Percentiles rank a stretch among this genome's conserved stretches.
These are phyloP conservation scores for Alopecurus myosuroides DNA, from an alignment of 176 grass and related monocot genomes.

Conservation along the genomic window DNA sequence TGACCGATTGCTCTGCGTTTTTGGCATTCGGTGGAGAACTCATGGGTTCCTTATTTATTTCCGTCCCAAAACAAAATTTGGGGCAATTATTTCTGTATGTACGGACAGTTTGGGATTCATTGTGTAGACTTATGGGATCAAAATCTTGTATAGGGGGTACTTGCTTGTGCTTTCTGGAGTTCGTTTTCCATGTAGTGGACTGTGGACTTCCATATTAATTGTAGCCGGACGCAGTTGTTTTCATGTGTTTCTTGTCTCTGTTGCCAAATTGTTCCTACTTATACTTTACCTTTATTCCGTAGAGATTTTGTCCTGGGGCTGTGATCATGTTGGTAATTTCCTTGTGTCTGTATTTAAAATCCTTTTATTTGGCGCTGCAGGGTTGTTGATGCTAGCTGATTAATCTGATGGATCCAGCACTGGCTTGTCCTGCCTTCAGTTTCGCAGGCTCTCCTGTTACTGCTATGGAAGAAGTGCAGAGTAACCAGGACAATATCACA, in stretches of 20 bases:
- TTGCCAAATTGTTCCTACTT: not conserved
- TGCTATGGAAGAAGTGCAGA: conserved; percentile 3
- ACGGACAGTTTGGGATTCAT: not conserved
- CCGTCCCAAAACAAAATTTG: too few relatives aligned
- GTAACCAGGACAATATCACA: not conserved
- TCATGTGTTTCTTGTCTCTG: not conserved
- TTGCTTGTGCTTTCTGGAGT: not conserved
- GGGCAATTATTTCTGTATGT: not conserved
- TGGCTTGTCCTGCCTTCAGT: not conserved
- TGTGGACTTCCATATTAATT: not conserved
- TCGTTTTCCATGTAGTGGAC: not conserved
- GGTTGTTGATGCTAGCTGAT: conserved; percentile 6
- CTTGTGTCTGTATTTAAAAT: not conserved
- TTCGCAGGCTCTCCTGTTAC: not conserved
- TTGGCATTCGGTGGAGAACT: not conserved
- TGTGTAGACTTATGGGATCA: not conserved
- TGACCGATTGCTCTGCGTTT: not conserved
- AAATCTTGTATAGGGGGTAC: not conserved
- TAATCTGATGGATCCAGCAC: not conserved
- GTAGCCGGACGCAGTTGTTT: not conserved
- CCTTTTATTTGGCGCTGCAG: not conserved
- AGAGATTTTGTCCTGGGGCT: not conserved
- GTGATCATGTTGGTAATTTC: conserved; percentile 15
- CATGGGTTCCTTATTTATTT: not conserved
- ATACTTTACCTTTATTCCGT: not conserved